These are phyloP conservation scores for Cantharellus cinnabarinus DNA, from an alignment of 768 basidiomycete species.

Conservation along the genomic window DNA sequence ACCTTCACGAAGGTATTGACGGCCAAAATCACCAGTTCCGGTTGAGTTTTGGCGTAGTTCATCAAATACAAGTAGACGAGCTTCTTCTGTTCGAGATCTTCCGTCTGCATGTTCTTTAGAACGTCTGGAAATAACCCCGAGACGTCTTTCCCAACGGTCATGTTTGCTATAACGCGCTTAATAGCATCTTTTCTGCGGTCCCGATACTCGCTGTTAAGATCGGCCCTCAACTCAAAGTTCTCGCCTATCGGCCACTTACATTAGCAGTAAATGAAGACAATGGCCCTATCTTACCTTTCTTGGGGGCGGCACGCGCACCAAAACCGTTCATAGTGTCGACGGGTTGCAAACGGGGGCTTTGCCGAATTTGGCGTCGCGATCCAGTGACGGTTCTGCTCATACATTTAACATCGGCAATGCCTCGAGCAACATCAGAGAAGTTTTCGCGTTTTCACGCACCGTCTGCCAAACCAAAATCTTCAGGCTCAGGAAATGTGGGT, in stretches of 20 bases:
- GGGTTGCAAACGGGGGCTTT: neutral
- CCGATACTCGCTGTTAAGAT: constrained; percentile 91
- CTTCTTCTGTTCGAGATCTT: constrained; percentile 98
- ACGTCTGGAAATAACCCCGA: constrained; percentile 94
- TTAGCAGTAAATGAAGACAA: neutral
- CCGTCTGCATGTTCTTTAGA: constrained; percentile 98
- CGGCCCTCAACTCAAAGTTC: constrained; percentile 91
- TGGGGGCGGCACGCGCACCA: constrained; percentile 9
- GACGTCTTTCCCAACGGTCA: constrained; percentile 97
- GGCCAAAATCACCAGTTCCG: constrained; percentile 94
- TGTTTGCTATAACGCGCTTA: constrained; percentile 91
- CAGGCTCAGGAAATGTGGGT: constrained; percentile 27
- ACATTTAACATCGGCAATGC: constrained; percentile 27
- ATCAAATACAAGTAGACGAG: constrained; percentile 98
- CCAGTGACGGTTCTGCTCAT: neutral
- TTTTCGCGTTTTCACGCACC: constrained; percentile 51
- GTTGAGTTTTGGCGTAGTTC: constrained; percentile 99
- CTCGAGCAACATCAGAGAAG: constrained; percentile 56
- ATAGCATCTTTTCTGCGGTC: constrained; percentile 97
- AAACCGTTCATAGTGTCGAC: neutral
- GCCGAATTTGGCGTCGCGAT: neutral
- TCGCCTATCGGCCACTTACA: constrained; percentile 35
- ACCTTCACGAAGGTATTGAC: constrained; percentile 90
- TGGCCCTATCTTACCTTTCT: constrained; percentile 9
- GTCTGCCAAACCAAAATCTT: constrained; percentile 23